Base-by-base conservation (phyloP, 2,329 filamentous ascomycete genomes). In the Fusarium subglutinans region DNA sequence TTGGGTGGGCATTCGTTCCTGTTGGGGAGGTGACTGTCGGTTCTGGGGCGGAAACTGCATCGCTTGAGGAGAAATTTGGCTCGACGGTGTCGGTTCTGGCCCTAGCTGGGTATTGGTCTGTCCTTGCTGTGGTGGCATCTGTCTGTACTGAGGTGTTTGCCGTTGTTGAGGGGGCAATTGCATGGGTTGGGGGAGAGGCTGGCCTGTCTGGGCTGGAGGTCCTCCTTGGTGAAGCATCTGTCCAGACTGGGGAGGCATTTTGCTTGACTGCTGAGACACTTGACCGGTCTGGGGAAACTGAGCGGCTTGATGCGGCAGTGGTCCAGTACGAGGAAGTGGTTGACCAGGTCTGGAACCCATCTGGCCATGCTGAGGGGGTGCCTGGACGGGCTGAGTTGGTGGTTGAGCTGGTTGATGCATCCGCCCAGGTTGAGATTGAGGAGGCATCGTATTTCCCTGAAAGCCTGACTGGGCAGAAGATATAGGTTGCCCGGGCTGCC, bases 401-500 rank as follows among this genome's bases (percentile, higher is more conserved):
- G 40, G 43, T 26, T 72, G 71, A 20, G 35, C 43, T 18, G 59
- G 45, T 12, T 62, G 63, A 38, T 53, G 54, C 17, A 45, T 43
- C 12, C 47, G 51, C 13, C 28, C 38, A n/a, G 38, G 45, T 12
- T 47, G 55, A 66, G 65, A 50, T 18, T 69, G 67, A 18, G 57
- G 58, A 15, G 70, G 57, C 5, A 43, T 43, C 22, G n/a, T 45
- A 9, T 60, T 72, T 18, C 56, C 72, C 13, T 72, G 72, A 10
- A 54, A 33, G 18, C 58, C 43, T 22, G 63, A 43, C 6, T 64
- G 68, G 9, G 53, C 20, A 54, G 50, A 37, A 30, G 63, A n/a
- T 14, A 68, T 17, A 35, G 75, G 57, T 24, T 76, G 72, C 6
- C 73, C 75, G 13, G 76, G 72, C 22, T 77, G 76, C 76, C 76